Evolutionary conservation across 1,139 yeast genomes (phyloP), one percentile per base, ranked within the genome.

Genomic region (Geotrichum aggregatum): DNA sequence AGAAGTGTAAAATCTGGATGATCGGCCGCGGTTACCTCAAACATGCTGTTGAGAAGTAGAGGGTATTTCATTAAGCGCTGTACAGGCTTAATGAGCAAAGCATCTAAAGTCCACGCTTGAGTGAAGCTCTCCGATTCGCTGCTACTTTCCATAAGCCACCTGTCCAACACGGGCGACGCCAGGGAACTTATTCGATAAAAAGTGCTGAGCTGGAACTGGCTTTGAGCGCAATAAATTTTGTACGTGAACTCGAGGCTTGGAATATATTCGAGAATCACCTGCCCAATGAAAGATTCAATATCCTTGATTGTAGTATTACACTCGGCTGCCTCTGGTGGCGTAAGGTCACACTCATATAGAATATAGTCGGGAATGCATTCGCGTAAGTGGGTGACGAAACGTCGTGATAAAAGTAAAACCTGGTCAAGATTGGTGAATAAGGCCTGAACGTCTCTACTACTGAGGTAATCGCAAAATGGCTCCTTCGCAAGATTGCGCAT

Each of bases 11-110:
- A 65, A 54, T 71, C 75, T 0, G 64, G 62, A 43, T 68, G 72
- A 19, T 50, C 54, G 7, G 49, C 56, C 0, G 64, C 60, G 0
- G 73, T 69, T 38, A 49, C 57, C 24, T 65, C 58, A 5, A 68
- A 48, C 47, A 70, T 51, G 21, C 66, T 56, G 16, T 58, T 58
- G 26, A 72, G 54, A 21, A 73, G 61, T 24, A 73, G 57, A 0
- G 76, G 76, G 50, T 73, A 73, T 56, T 72, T 71, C 49, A 71
- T 63, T 24, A 73, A 55, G 33, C 76, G 60, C 57, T 73, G 76
- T 14, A 73, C 73, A 1, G 76, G 76, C 55, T 73, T 73, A 56
- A 73, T 70, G 28, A 73, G 61, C 34, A 73, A 59, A 1, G 74
- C 62, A 46, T 72, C 76, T 36, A 73, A 58, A 16, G 72, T 68